These are phyloP conservation scores for Mangifera indica DNA, from an alignment of 345 rosid species.

Conservation along the genomic window DNA sequence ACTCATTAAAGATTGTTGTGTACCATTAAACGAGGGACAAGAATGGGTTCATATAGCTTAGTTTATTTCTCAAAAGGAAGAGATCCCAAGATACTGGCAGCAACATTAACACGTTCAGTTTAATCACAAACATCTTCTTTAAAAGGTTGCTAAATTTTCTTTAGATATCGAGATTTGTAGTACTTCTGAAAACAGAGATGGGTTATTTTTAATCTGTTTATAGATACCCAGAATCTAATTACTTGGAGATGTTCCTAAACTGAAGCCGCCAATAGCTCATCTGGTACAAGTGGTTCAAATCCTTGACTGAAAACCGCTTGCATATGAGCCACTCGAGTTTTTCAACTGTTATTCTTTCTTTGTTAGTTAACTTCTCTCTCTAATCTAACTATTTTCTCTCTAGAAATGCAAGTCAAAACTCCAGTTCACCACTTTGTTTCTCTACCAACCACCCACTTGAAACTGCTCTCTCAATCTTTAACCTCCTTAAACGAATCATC, in stretches of 20 bases:
- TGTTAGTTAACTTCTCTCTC: neutral
- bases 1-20: neutral
- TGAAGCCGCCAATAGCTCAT: neutral
- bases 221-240: too few species aligned
- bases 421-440: conserved; percentile 22
- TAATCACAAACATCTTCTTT: too few species aligned
- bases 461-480: conserved; percentile 29
- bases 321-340: neutral
- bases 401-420: conserved; percentile 43
- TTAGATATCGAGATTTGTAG: too few species aligned
- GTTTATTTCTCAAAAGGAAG: too few species aligned
- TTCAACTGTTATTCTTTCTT: neutral
- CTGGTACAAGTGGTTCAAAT: neutral
- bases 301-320: too few species aligned
- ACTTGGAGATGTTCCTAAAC: too few species aligned
- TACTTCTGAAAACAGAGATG: too few species aligned
- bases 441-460: conserved; percentile 17
- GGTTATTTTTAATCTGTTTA: too few species aligned
- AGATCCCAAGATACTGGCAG: neutral
- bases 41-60: too few species aligned
- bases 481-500: conserved; percentile 23
- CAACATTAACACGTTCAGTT: neutral
- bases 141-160: too few species aligned
- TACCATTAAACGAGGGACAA: too few species aligned
- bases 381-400: neutral